phyloP scores from a whole-genome alignment of 2,329 filamentous ascomycete genomes.

The Fusarium floridanum region DNA sequence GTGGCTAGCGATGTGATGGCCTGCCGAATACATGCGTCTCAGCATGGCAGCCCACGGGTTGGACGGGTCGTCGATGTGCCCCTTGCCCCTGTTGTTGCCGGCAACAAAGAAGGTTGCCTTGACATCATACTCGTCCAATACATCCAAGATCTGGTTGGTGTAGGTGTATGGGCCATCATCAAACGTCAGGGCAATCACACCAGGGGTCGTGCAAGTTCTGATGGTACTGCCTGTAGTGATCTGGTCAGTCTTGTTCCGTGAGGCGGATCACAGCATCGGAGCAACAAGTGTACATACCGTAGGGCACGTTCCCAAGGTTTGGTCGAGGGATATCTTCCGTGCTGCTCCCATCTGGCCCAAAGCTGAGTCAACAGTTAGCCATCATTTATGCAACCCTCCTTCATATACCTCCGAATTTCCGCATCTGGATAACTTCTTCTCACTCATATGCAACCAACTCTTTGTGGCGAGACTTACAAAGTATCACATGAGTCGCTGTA shows the following conservation, averaged over 20 bases:
- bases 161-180: constrained; percentile 61
- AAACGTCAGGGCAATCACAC: constrained; percentile 59
- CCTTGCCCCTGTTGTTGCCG: constrained; percentile 57
- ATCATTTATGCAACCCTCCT: neutral
- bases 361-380: constrained; percentile 43
- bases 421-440: neutral
- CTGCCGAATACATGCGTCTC: constrained; percentile 55
- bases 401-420: neutral
- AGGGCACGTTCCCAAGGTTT: constrained; percentile 52
- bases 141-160: constrained; percentile 57
- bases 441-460: neutral
- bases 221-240: constrained; percentile 48
- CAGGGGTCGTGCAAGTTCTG: constrained; percentile 52
- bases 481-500: constrained; percentile 58
- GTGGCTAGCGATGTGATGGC: constrained; percentile 62
- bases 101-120: constrained; percentile 59
- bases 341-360: constrained; percentile 48
- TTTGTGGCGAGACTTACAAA: constrained; percentile 51
- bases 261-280: constrained; percentile 16
- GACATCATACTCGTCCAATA: constrained; percentile 48
- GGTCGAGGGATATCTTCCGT: constrained; percentile 51
- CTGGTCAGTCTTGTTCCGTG: constrained; percentile 34
- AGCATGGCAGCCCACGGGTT: constrained; percentile 54
- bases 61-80: constrained; percentile 55
- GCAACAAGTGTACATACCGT: constrained; percentile 47